Base-by-base conservation (phyloP, 1,139 yeast genomes). In the Blastobotrys proliferans region DNA sequence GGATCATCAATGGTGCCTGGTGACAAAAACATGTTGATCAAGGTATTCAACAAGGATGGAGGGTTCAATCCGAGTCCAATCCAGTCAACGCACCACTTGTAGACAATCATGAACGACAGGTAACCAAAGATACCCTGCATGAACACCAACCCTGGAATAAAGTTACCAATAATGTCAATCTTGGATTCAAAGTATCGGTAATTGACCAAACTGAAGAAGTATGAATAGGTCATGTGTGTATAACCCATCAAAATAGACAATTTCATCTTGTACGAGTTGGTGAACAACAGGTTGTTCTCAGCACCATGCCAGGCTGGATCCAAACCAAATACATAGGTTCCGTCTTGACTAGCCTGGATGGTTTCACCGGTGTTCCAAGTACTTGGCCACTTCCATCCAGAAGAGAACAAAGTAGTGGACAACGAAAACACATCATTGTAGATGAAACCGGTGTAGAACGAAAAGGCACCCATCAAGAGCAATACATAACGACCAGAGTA, bases 261-360 rank as follows among this genome's bases (percentile, higher is more conserved):
- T 62, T 92, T 92, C 99, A 92, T 92, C 70, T 92, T 92, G 68
- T 86, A 90, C 1, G 97, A 88, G 65, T 92, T 92, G 40, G 95
- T 80, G 66, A 92, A 92, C 45, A 92, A 69, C 57, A 92, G 73
- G 50, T 83, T 84, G 66, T 94, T 94, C 49, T 92, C 97, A 30
- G 97, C 77, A 2, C 97, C 97, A 61, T 92, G 98, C 99, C 99
- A 92, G 13, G 83, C 85, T 68, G 87, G 86, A 65, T 92, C 99
- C 38, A 92, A 63, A 45, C 99, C 99, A 56, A 90, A 69, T 8
- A 84, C 74, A 61, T 94, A 94, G 10, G 79, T 77, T 3, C 94
- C 88, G 2, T 72, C 67, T 53, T 73, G 75, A 19, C 70, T 67
- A 3, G 92, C 97, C 41, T 69, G 69, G 40, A 87, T 72, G 2